A percentile compares a stretch with the other conserved stretches of the same genome.
These are phyloP conservation scores for Colletotrichum navitas DNA, from an alignment of 2,329 filamentous ascomycete species.

Conservation along the genomic window DNA sequence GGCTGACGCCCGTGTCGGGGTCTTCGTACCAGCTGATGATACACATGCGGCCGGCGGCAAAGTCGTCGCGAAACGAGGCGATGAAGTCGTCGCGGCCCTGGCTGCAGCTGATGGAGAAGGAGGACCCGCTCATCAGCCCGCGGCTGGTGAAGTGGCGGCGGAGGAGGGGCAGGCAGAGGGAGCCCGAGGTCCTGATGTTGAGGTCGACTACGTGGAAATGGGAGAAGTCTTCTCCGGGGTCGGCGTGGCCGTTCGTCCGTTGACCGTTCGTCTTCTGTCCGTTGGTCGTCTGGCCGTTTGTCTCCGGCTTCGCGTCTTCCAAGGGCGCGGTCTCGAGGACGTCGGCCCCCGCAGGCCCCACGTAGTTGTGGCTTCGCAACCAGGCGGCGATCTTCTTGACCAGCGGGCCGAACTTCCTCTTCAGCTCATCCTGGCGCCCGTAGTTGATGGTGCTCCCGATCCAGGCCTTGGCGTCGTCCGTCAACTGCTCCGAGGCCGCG, in stretches of 20 bases:
- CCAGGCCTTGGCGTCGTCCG: conserved; percentile 50
- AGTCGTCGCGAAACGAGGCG: conserved; percentile 44
- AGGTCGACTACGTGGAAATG: conserved; percentile 50
- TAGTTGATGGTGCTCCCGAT: conserved; percentile 53
- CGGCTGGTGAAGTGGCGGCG: conserved; percentile 48
- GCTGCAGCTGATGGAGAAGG: conserved; percentile 47
- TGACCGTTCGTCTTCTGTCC: neutral
- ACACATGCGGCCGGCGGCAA: conserved; percentile 48
- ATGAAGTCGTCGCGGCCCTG: conserved; percentile 47
- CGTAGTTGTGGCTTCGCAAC: conserved; percentile 48
- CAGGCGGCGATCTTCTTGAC: conserved; percentile 46
- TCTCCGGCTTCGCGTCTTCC: conserved; percentile 16
- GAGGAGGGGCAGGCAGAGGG: conserved; percentile 49
- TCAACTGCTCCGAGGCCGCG: conserved; percentile 52
- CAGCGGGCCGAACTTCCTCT: conserved; percentile 46
- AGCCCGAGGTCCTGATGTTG: conserved; percentile 52
- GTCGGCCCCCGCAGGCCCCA: conserved; percentile 52
- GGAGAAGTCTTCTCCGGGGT: conserved; percentile 22
- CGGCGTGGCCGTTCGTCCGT: neutral
- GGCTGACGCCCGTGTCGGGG: conserved; percentile 44
- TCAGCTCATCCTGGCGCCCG: conserved; percentile 47
- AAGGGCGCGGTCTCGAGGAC: conserved; percentile 47
- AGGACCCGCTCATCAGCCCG: conserved; percentile 47
- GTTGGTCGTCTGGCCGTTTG: conserved; percentile 27
- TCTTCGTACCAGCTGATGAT: conserved; percentile 52